A percentile compares a stretch with the other conserved stretches of the same genome.
These are phyloP conservation scores for Protomyces pachydermus DNA, from an alignment of 1,139 yeast genomes.

Conservation along the genomic window DNA sequence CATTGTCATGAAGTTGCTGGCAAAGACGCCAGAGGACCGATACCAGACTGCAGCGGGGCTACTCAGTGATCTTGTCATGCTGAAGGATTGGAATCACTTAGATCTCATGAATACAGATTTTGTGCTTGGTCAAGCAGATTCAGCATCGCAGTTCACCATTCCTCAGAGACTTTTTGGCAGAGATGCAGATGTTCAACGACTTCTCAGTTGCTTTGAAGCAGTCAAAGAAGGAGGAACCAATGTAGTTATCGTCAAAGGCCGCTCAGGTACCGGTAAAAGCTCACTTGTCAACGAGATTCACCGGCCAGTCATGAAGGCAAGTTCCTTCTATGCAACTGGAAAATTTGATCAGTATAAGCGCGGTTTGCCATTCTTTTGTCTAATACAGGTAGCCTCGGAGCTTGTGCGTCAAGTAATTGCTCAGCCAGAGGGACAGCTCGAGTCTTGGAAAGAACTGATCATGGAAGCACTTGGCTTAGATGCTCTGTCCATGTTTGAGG, in stretches of 20 bases:
- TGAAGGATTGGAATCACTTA: background rate
- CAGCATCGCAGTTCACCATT: constrained; percentile 19
- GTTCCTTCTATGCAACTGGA: constrained; percentile 19
- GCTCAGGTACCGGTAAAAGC: constrained; percentile 24
- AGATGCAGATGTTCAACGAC: constrained; percentile 5
- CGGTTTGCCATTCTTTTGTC: constrained; percentile 18
- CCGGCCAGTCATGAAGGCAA: constrained; percentile 14
- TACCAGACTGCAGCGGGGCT: constrained; percentile 22
- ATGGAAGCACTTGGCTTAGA: constrained; percentile 8
- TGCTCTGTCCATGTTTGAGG: constrained; percentile 8
- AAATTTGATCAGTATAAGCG: constrained; percentile 26
- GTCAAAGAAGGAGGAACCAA: constrained; percentile 19
- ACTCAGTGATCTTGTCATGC: constrained; percentile 2
- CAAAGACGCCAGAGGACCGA: constrained; percentile 22
- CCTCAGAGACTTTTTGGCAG: constrained; percentile 19
- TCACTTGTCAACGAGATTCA: constrained; percentile 22
- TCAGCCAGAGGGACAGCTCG: constrained; percentile 6
- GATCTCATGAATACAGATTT: background rate
- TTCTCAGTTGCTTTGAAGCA: constrained; percentile 4
- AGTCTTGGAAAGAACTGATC: constrained; percentile 10
- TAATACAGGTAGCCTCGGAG: constrained; percentile 12
- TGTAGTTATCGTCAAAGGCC: constrained; percentile 21
- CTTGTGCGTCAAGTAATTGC: constrained; percentile 11
- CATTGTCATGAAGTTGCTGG: constrained; percentile 19
- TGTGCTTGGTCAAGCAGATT: constrained; percentile 13